Evolutionary conservation across 2,329 filamentous ascomycete genomes (phyloP), one percentile per base, ranked within the genome.

Genomic region (Ophiostoma sp.): DNA sequence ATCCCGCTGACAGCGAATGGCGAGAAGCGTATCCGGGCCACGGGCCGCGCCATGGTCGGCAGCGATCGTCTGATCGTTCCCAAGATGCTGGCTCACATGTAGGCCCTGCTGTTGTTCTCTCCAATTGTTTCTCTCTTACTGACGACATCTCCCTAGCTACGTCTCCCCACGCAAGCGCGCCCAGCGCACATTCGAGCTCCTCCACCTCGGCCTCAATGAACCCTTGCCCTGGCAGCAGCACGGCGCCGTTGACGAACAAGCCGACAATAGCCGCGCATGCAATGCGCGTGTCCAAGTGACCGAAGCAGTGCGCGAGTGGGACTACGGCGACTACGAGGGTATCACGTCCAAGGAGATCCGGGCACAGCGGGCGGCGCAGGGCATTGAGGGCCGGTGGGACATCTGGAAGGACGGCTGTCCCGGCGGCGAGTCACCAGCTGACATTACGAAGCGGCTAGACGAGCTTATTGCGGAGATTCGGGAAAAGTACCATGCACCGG

Each of bases 331-430:
- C 77, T 97, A 97, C 79, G 93, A 97, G 83, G 94, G 94, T 9
- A 87, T 96, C 79, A 93, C 92, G 48, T 91, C 87, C 75, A 82
- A 86, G 19, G 85, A 93, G 76, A 97, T 97, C 79, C 85, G 88
- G 69, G 85, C 86, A 70, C 78, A 83, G 76, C 87, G 88, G 69
- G 85, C 83, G 74, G 84, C 87, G 78, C 84, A 89, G 74, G 92
- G 92, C 8, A 83, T 87, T 25, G 76, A 84, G 55, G 85, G 84
- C 3, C 81, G 83, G 31, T 97, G 93, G 93, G 92, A 96, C 82
- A 97, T 97, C 76, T 97, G 94, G 94, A 85, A 84, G n/a, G 93
- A 97, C 80, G 94, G 94, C 0, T 97, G 94, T 82, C 92, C 91
- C 1, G 92, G 91, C 2, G 94, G 94, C 80, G 94, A 97, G 91